A percentile compares a stretch with the other conserved stretches of the same genome.
phyloP scores from a whole-genome alignment of 179 eudicot genomes.

The Silene coronaria region DNA sequence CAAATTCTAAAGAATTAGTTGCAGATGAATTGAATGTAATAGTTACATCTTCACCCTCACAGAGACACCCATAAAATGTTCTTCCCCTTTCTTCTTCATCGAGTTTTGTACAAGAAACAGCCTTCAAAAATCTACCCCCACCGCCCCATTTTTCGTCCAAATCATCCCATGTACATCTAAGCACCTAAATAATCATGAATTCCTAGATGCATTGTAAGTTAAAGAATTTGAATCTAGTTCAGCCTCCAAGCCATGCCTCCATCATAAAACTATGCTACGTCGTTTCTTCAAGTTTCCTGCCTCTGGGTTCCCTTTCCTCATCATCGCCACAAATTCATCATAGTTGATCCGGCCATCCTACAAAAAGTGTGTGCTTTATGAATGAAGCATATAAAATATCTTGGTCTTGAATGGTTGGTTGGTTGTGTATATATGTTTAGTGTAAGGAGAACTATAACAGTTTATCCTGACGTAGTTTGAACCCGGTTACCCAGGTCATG shows the following conservation, averaged over 20 bases:
- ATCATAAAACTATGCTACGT: constrained; percentile 23
- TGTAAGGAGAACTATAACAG: no score
- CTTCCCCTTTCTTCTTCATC: background rate
- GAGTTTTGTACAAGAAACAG: background rate
- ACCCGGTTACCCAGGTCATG: no score
- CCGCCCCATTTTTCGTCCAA: constrained; percentile 1
- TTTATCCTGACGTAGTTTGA: no score
- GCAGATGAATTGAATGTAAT: background rate
- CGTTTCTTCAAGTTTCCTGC: constrained; percentile 34
- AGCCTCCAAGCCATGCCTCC: background rate
- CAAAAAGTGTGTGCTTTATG: background rate
- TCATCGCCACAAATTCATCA: constrained; percentile 45
- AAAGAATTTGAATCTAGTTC: background rate
- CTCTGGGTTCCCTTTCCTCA: constrained; percentile 46
- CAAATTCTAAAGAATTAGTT: no score
- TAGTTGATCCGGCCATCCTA: constrained; percentile 49
- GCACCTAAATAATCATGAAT: no score
- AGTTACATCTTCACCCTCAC: background rate
- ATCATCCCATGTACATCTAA: background rate
- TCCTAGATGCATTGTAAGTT: no score
- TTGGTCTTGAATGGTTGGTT: no score
- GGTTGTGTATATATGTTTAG: no score
- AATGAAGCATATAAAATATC: background rate
- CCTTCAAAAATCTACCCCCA: constrained; percentile 2
- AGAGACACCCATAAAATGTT: constrained; percentile 2